Evolutionary conservation across 495 filamentous ascomycete genomes (phyloP).

Genomic region (Apodospora peruviana): DNA sequence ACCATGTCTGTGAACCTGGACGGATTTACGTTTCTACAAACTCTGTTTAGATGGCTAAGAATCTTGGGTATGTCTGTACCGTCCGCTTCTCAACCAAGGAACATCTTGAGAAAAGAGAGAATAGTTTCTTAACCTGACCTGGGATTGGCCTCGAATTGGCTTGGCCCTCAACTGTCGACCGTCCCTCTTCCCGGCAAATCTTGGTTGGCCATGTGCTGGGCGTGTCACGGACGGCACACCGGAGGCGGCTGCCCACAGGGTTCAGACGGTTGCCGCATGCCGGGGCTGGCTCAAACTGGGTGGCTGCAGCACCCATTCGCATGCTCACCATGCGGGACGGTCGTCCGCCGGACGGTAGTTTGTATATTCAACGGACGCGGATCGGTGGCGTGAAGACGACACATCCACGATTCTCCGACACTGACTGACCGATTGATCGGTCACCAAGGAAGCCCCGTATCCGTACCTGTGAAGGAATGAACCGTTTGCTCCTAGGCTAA

Average conservation of each 20-base stretch:
- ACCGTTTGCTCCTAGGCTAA: too few relatives aligned
- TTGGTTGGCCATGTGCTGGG: slow-evolving; percentile 26
- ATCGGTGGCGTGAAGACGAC: too few relatives aligned
- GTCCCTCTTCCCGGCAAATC: slow-evolving; percentile 14
- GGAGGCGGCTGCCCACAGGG: neutral
- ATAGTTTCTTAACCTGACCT: neutral
- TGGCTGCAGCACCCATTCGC: neutral
- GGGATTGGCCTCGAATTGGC: neutral
- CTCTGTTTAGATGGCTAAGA: neutral
- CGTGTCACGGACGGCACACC: slow-evolving; percentile 14
- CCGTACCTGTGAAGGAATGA: too few relatives aligned
- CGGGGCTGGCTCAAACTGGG: too few relatives aligned
- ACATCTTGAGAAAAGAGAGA: neutral
- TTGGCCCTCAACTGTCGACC: neutral
- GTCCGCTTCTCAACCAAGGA: neutral
- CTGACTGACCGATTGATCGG: too few relatives aligned
- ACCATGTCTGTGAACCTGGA: too few relatives aligned
- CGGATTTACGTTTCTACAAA: neutral
- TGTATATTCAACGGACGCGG: too few relatives aligned
- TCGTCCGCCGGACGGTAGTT: too few relatives aligned
- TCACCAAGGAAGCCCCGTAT: too few relatives aligned
- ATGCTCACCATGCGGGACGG: too few relatives aligned
- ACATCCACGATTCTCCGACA: too few relatives aligned
- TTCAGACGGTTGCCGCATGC: neutral
- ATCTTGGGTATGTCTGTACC: neutral